Evolutionary conservation across 371 early-diverging fungal genomes (phyloP).

Genomic region (Mucor saturninus): DNA sequence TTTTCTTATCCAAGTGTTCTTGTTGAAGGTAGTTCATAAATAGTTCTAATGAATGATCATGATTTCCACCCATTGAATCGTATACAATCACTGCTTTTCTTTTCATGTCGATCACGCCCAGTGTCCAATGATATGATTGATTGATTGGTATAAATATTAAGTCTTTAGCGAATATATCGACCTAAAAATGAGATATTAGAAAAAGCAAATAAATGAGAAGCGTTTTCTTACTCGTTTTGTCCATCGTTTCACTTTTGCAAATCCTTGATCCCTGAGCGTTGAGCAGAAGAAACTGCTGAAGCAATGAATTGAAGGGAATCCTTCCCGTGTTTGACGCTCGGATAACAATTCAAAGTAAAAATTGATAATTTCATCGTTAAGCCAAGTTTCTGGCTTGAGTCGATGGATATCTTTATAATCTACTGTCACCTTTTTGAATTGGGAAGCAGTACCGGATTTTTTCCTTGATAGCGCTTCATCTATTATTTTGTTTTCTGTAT

Average conservation of each 20-base stretch:
- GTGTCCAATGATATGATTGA: slow-evolving; percentile 87
- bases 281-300: slow-evolving; percentile 92
- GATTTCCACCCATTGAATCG: slow-evolving; percentile 81
- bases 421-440: slow-evolving; percentile 65
- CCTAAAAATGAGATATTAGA: slow-evolving; percentile 29
- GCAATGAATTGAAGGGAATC: slow-evolving; percentile 70
- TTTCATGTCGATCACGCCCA: slow-evolving; percentile 79
- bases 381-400: slow-evolving; percentile 79
- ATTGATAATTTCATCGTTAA: slow-evolving; percentile 94
- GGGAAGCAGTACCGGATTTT: slow-evolving; percentile 44
- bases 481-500: slow-evolving; percentile 44
- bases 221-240: slow-evolving; percentile 65
- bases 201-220: background rate
- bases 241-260: slow-evolving; percentile 82
- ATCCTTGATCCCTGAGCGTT: slow-evolving; percentile 72
- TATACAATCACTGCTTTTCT: slow-evolving; percentile 77
- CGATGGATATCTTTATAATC: slow-evolving; percentile 71
- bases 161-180: slow-evolving; percentile 83
- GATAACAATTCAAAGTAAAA: slow-evolving; percentile 84
- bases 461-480: slow-evolving; percentile 31
- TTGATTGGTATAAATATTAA: slow-evolving; percentile 90
- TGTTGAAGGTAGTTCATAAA: slow-evolving; percentile 70
- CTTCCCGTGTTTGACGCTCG: slow-evolving; percentile 50
- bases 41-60: slow-evolving; percentile 56
- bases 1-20: slow-evolving; percentile 80